Evolutionary conservation across 441 rosid species (phyloP).

Genomic region (Macaranga tanarius): DNA sequence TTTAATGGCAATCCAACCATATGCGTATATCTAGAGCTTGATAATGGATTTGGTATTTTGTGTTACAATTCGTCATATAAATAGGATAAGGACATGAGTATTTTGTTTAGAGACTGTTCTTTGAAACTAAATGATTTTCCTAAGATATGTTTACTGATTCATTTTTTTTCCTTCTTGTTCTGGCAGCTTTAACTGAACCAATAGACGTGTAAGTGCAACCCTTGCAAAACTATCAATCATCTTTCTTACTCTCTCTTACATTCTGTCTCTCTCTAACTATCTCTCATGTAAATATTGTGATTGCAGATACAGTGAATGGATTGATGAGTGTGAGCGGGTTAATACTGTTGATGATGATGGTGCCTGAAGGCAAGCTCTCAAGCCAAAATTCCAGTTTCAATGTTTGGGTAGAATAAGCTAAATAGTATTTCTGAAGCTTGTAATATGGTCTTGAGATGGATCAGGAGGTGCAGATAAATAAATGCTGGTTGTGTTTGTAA

Average conservation of each 20-base stretch:
- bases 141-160: not conserved
- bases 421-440: conserved; percentile 1
- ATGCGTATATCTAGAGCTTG: not conserved
- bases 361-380: conserved; percentile 38
- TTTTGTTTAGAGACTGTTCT: not conserved
- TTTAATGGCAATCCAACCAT: not conserved
- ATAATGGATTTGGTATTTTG: not conserved
- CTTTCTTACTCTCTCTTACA: not conserved
- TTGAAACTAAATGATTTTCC: not conserved
- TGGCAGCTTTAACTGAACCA: conserved; percentile 80
- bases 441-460: not conserved
- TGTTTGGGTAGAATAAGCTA: not conserved
- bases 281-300: not conserved
- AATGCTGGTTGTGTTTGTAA: not conserved
- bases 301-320: conserved; percentile 67
- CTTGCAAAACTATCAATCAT: not conserved
- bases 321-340: conserved; percentile 86
- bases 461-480: not conserved
- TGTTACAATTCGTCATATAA: not conserved
- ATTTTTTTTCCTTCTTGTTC: conserved; percentile 20
- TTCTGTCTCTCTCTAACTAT: not conserved
- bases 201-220: conserved; percentile 73
- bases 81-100: not conserved
- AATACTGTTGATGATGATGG: conserved; percentile 69
- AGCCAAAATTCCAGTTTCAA: conserved; percentile 4